Base-by-base conservation (phyloP, 1,284 basidiomycete species). In the Trichosporon coremiiforme region DNA sequence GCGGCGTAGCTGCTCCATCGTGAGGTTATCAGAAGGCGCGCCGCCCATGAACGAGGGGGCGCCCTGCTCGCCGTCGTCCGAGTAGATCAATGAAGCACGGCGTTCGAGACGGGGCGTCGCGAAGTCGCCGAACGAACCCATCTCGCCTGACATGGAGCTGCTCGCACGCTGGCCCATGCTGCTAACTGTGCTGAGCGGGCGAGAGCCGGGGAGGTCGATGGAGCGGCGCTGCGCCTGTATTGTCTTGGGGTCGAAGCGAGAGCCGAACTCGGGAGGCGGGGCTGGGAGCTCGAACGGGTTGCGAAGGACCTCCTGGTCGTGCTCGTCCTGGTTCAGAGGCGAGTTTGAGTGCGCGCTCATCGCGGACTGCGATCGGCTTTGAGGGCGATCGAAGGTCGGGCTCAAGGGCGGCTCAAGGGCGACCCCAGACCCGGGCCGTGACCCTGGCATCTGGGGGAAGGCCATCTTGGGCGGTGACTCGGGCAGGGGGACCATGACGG, bases 211-310 rank as follows among this genome's bases (percentile, higher is more conserved):
- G 41, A 68, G 47, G 57, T 55, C 47, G 25, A 66, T 38, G 4
- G 33, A 22, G 13, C 60, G 62, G 22, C 75, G 66, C 66, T 76
- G 77, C 31, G 68, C 68, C 25, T 75, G 67, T 10, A 78, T 41
- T 8, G 70, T 64, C 65, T 80, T 81, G 0, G 83, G 82, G 68
- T 82, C 81, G 70, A 82, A 83, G 1, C 79, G 68, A 0, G 79
- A 80, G 2, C 78, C 75, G 25, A 78, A 57, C 31, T 76, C 75
- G 3, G 76, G 72, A 0, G 78, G 75, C 9, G 80, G 82, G 31
- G 79, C 75, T 22, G 82, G 79, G 4, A 82, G 60, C 29, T 82
- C 79, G 68, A 84, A 84, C 1, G 81, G 79, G 67, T 84, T 82
- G 1, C 62, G 50, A 2, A 72, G 60, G 33, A 74, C 64, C 53